A percentile compares a stretch with the other conserved stretches of the same genome.
phyloP scores from a whole-genome alignment of 23 red algal genomes.

The Cyanidioschyzon merolae region DNA sequence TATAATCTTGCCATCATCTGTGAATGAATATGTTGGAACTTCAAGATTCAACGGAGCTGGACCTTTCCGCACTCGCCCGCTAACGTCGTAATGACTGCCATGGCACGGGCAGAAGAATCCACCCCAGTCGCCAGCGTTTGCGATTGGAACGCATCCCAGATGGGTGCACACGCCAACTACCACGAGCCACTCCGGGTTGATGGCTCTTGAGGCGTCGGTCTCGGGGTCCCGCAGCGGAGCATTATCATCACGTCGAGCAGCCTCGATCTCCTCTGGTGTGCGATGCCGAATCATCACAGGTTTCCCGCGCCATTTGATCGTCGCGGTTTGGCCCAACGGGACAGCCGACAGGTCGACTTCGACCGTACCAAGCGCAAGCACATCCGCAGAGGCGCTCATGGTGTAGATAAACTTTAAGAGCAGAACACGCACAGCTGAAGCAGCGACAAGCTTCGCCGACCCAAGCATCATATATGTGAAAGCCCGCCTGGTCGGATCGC shows the following conservation, averaged over 20 bases:
- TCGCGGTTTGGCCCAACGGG: constrained; percentile 73
- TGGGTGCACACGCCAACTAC: constrained; percentile 96
- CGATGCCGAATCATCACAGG: constrained; percentile 97
- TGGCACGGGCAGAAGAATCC: constrained; percentile 99
- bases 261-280: constrained; percentile 58
- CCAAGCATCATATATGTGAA: constrained; percentile 91
- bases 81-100: constrained; percentile 90
- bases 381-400: constrained; percentile 90
- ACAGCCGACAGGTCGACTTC: constrained; percentile 75
- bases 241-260: constrained; percentile 66
- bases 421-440: constrained; percentile 59
- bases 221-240: constrained; percentile 66
- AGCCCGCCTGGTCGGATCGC: constrained; percentile 89
- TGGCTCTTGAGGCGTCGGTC: constrained; percentile 49
- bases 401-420: constrained; percentile 92
- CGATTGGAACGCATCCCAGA: constrained; percentile 94
- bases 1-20: constrained; percentile 90
- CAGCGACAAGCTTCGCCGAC: constrained; percentile 80
- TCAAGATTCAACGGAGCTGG: constrained; percentile 93
- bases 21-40: constrained; percentile 77
- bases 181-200: constrained; percentile 89
- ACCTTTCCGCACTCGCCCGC: constrained; percentile 93
- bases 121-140: constrained; percentile 86
- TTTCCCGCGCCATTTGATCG: constrained; percentile 98
- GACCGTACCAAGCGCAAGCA: constrained; percentile 67